These are phyloP conservation scores for Apophysomyces variabilis DNA, from an alignment of 371 early-diverging fungal genomes.

Conservation along the genomic window DNA sequence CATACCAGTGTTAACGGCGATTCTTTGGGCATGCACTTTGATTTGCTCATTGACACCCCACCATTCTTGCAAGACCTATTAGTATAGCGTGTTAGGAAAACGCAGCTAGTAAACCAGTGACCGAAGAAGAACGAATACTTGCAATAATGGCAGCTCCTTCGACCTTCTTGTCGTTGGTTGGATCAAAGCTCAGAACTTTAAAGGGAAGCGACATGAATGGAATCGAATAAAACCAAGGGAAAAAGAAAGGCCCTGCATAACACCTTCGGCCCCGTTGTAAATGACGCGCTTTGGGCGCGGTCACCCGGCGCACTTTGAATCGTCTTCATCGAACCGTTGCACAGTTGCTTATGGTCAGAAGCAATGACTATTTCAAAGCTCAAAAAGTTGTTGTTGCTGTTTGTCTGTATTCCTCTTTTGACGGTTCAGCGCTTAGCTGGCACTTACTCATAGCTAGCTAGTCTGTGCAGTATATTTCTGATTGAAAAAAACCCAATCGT, in stretches of 20 bases:
- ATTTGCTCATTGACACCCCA: slow-evolving; percentile 54
- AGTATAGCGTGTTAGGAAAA: background rate
- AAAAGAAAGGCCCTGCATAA: background rate
- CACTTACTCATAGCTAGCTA: no score
- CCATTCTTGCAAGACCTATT: slow-evolving; percentile 39
- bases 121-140: slow-evolving; percentile 11
- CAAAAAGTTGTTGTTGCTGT: no score
- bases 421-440: no score
- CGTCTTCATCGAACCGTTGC: no score
- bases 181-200: slow-evolving; percentile 23
- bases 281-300: no score
- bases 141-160: slow-evolving; percentile 34
- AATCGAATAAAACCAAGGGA: background rate
- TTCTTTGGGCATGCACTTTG: slow-evolving; percentile 46
- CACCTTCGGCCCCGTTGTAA: background rate
- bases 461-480: no score
- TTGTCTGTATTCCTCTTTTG: no score
- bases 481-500: no score
- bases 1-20: slow-evolving; percentile 54
- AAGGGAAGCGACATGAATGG: slow-evolving; percentile 22
- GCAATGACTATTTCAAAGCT: no score
- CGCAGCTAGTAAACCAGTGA: background rate
- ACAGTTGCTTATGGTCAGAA: no score
- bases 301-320: no score
- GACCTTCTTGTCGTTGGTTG: slow-evolving; percentile 20